Base-by-base conservation (phyloP, 768 basidiomycete species). In the Tricholoma saponaceum region DNA sequence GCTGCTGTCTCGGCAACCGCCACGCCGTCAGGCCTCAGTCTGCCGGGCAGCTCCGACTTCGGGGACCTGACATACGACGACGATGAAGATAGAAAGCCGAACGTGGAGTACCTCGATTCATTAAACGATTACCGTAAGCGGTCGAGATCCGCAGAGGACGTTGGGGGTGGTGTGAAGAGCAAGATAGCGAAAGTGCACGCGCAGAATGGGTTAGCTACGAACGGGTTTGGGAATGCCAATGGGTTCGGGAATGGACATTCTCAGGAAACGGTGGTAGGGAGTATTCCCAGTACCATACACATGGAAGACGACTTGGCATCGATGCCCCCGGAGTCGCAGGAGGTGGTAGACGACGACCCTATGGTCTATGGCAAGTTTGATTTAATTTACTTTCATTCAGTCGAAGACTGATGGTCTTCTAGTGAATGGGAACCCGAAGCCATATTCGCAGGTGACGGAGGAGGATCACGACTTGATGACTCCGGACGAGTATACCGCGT, bases 391-490 rank as follows among this genome's bases (percentile, higher is more conserved):
- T 59, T 12, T 51, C 5, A 18, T 47, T 12, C 13, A n/a, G n/a
- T 50, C 43, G 33, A 18, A 5, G 35, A 9, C n/a, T 59, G 10
- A 28, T 47, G 18, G 60, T 56, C 55, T 52, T 44, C 37, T 56
- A 92, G 94, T 98, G 23, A 86, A 87, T 58, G 93, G 94, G 13
- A 73, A 78, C 39, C 78, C 84, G 18, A 85, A 90, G 64, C 79
- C 83, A 6, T 88, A 90, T 64, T 90, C 86, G 3, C 78, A 87
- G 60, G 84, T 98, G 43, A 95, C 91, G 2, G 95, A 97, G 64
- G 95, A 94, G 62, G 89, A 95, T 67, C 89, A 94, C 65, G 95
- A 94, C 49, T 67, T 86, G 63, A 97, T 97, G 95, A 92, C 91
- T 3, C 87, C 91, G 1, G 95, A 95, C 56, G 95, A 97, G 71